Base-by-base conservation (phyloP, 441 rosid species). In the Corymbia citriodora region DNA sequence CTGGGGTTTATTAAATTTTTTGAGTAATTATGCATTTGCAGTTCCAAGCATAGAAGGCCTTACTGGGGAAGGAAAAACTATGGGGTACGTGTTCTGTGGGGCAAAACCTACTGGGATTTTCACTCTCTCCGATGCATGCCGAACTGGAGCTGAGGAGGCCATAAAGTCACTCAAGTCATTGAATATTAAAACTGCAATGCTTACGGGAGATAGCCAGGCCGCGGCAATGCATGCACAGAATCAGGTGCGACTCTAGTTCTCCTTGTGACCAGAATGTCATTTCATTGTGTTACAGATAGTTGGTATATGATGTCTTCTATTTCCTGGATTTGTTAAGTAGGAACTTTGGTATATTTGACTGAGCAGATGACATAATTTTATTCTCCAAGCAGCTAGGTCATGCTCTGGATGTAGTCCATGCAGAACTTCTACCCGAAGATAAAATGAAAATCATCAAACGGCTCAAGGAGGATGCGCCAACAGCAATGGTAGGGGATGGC, bases 401-500 rank as follows among this genome's bases (percentile, higher is more conserved):
- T 91, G 94, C 92, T 57, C 90, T 97, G 14, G 97, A 97, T 25
- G 90, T 65, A 63, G 95, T 98, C 50, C 94, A 95, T 68, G 94
- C 97, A 40, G 98, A 98, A 29, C 97, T 98, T 87, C 93, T 97
- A 63, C 99, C 99, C 0, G 97, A 96, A 88, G 98, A 96, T 83
- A 98, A 97, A 91, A 94, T 92, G 0, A 92, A 86, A 90, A 95
- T 98, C 40, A 91, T 98, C 55, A 53, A 91, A 57, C 93, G 82
- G 18, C 96, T 95, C 25, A 92, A 95, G 94, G 92, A 92, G 88
- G 95, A 94, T 90, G 99, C 98, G 31, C 88, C 92, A 92, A 96
- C 97, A 1, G 97, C 95, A 3, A 98, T 98, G 99, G 92, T 97
- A 19, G 99, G 99, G 59, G 99, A 98, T 87, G 99, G 99, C 21